Base-by-base conservation (phyloP, 2,329 filamentous ascomycete genomes). In the Ascochyta clinopodiicola region DNA sequence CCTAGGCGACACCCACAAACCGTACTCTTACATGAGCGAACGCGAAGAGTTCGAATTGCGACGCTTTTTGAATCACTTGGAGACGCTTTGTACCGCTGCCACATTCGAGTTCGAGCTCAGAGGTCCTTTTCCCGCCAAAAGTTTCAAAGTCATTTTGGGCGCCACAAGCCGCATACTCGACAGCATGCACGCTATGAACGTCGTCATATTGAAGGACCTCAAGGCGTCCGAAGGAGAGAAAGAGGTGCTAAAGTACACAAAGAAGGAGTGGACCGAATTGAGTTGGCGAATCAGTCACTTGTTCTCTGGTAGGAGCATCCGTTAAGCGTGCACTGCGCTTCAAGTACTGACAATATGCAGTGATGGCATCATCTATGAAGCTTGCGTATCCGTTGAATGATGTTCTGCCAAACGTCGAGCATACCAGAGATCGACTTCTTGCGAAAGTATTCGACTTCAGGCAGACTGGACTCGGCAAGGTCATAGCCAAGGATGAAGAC, bases 121-220 rank as follows among this genome's bases (percentile, higher is more conserved):
- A 36, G 91, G 94, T 0, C 92, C 93, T 0, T 99, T 99, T 67
- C 91, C 92, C 1, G 84, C 88, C 60, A 85, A 84, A 38, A 83
- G 86, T 15, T 93, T 90, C 71, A 85, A 84, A 4, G 85, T 87
- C 32, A 89, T 98, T 53, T 84, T 98, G 71, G 84, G 86, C 21
- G 88, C 88, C 9, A 96, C 93, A 1, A 88, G 89, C 59, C 87
- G 89, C 47, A 91, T 97, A 77, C 86, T 98, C 4, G 93, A 97
- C 75, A 89, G 91, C 34, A 97, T 99, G 75, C 93, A 98, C 70
- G 92, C 93, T 46, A 96, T 99, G 91, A 96, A 94, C 60, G 86
- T 97, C 10, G 88, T 97, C 59, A 92, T 96, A 34, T 84, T 90
- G 69, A 94, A 93, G 68, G 90, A 94, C 56, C 80, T 88, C 10